phyloP scores from a whole-genome alignment of 768 basidiomycete species.

The Auriculariales sp. region DNA sequence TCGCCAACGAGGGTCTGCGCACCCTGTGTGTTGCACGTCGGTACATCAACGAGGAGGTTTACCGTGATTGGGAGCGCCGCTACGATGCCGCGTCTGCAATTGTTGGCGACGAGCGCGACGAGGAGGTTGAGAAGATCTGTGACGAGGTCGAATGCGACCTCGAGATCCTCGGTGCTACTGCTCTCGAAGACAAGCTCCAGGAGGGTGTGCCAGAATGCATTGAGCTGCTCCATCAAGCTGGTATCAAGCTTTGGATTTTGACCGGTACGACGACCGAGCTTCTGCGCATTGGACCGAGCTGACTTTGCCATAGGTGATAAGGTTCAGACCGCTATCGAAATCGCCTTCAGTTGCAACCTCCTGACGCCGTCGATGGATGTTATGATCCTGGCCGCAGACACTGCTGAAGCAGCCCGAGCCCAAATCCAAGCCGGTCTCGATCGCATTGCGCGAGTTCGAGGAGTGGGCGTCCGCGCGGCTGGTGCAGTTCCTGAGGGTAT shows the following conservation, averaged over 20 bases:
- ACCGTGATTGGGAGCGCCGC: slow-evolving; percentile 56
- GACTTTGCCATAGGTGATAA: slow-evolving; percentile 57
- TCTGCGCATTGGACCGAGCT: too few species aligned
- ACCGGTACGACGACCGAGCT: slow-evolving; percentile 75
- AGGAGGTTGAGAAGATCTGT: slow-evolving; percentile 80
- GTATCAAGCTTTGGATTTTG: slow-evolving; percentile 96
- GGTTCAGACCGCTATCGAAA: slow-evolving; percentile 95
- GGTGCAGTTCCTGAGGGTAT: slow-evolving; percentile 47
- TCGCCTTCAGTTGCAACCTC: slow-evolving; percentile 91
- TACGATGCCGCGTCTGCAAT: slow-evolving; percentile 76
- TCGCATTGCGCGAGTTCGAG: slow-evolving; percentile 80
- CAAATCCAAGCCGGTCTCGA: slow-evolving; percentile 89
- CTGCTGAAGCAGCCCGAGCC: slow-evolving; percentile 52
- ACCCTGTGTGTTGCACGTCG: slow-evolving; percentile 84
- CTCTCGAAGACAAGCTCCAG: slow-evolving; percentile 93
- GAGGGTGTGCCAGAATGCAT: slow-evolving; percentile 96
- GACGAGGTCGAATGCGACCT: slow-evolving; percentile 73
- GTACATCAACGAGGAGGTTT: slow-evolving; percentile 71
- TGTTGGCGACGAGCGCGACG: slow-evolving; percentile 60
- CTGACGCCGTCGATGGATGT: slow-evolving; percentile 90
- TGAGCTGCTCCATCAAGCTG: slow-evolving; percentile 77
- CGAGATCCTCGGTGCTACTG: slow-evolving; percentile 83
- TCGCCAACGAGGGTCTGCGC: slow-evolving; percentile 84
- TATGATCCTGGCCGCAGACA: slow-evolving; percentile 89
- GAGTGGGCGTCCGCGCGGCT: slow-evolving; percentile 50